Evolutionary conservation across 2,329 filamentous ascomycete genomes (phyloP).

Genomic region (Calonectria pteridis): DNA sequence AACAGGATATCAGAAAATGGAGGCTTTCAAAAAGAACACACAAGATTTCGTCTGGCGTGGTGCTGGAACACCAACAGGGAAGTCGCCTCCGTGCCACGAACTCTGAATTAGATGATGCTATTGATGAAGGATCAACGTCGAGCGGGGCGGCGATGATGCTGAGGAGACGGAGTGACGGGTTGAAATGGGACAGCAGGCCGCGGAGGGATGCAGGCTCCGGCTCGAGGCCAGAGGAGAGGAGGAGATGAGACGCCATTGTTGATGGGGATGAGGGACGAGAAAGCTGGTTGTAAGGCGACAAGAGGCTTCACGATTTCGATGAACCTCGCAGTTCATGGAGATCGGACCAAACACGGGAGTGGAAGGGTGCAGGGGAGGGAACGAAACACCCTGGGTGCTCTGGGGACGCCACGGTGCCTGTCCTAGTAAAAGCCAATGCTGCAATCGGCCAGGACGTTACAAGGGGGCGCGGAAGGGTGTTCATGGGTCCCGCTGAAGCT

Average conservation of each 20-base stretch:
- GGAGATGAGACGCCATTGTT: conserved; percentile 13
- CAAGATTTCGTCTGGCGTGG: background rate
- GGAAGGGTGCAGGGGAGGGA: conserved; percentile 35
- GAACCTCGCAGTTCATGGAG: conserved; percentile 32
- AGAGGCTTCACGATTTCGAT: conserved; percentile 40
- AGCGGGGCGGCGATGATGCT: background rate
- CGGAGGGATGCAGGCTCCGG: background rate
- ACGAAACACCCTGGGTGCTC: background rate
- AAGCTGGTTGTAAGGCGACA: background rate
- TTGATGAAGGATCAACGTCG: background rate
- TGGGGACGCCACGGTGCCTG: conserved; percentile 15
- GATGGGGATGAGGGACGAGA: background rate
- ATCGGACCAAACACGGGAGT: conserved; percentile 44
- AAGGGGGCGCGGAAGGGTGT: conserved; percentile 1
- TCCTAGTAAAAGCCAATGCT: background rate
- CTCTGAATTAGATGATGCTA: background rate
- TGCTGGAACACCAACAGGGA: conserved; percentile 1
- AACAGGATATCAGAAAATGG: background rate
- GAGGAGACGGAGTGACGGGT: background rate
- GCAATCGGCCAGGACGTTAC: background rate
- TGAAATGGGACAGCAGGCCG: conserved; percentile 2
- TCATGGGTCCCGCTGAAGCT: background rate
- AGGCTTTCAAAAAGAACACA: background rate
- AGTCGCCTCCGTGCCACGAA: background rate
- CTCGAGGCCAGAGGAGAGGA: background rate